Evolutionary conservation across 495 filamentous ascomycete genomes (phyloP).

Genomic region (Hyaloscypha bicolor): DNA sequence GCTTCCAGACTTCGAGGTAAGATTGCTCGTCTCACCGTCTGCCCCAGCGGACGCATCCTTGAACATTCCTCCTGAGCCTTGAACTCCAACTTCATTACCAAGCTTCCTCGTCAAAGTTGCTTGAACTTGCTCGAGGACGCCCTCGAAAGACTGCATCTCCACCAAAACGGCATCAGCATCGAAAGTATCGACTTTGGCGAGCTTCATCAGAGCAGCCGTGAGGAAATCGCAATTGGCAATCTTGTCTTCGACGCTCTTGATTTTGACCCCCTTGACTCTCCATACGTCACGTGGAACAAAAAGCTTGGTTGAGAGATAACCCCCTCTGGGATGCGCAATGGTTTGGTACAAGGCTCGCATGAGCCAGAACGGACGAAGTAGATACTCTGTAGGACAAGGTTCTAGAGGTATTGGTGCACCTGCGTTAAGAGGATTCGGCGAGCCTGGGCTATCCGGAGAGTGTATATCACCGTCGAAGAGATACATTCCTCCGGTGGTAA

Average conservation of each 20-base stretch:
- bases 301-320: constrained; percentile 85
- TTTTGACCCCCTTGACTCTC: constrained; percentile 90
- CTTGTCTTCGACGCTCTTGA: constrained; percentile 91
- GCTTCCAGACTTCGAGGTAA: constrained; percentile 55
- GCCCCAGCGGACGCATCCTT: constrained; percentile 57
- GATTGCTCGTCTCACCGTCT: constrained; percentile 43
- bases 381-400: constrained; percentile 83
- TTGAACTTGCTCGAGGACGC: constrained; percentile 84
- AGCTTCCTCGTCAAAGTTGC: constrained; percentile 76
- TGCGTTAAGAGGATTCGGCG: constrained; percentile 57
- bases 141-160: constrained; percentile 93
- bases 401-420: constrained; percentile 77
- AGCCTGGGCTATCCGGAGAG: constrained; percentile 67
- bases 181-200: constrained; percentile 79
- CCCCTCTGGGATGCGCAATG: constrained; percentile 85
- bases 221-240: constrained; percentile 90
- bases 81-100: constrained; percentile 86
- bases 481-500: constrained; percentile 69
- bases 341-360: constrained; percentile 94
- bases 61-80: constrained; percentile 67
- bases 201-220: constrained; percentile 84
- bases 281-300: constrained; percentile 93
- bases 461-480: constrained; percentile 87
- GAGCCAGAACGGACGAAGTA: constrained; percentile 93
- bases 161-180: constrained; percentile 91